Percentiles rank a stretch among this genome's conserved stretches.
phyloP scores from a whole-genome alignment of 352 stramenopile genomes.

The Peronospora destructor region DNA sequence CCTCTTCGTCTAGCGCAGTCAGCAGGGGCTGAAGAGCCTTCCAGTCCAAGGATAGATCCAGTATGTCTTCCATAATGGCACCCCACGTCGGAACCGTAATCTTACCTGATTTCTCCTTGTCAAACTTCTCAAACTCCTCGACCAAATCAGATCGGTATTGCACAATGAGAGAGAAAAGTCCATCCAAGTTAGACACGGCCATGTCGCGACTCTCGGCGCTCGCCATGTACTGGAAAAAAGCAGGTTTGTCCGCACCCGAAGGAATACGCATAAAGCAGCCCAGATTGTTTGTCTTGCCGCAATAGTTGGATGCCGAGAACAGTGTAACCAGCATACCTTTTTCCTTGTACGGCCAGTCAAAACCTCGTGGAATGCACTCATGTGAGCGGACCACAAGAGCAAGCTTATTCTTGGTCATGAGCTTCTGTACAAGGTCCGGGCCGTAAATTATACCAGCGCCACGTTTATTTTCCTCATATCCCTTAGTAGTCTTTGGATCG shows the following conservation, averaged over 20 bases:
- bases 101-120: conserved; percentile 34
- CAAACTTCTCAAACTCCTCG: conserved; percentile 53
- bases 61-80: conserved; percentile 65
- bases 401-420: conserved; percentile 82
- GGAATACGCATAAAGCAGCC: conserved; percentile 83
- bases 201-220: conserved; percentile 75
- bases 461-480: conserved; percentile 76
- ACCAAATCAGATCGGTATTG: conserved; percentile 60
- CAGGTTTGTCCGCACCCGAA: conserved; percentile 58
- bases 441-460: conserved; percentile 73
- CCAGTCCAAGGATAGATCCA: conserved; percentile 79
- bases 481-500: conserved; percentile 57
- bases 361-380: conserved; percentile 76
- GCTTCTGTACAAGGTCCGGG: conserved; percentile 75
- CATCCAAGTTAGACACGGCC: conserved; percentile 74
- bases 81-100: conserved; percentile 51
- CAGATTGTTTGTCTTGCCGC: conserved; percentile 77
- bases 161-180: conserved; percentile 80
- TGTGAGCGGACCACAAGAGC: conserved; percentile 78
- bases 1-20: conserved; percentile 59
- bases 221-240: conserved; percentile 86
- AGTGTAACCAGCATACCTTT: conserved; percentile 84
- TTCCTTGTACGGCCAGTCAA: conserved; percentile 72
- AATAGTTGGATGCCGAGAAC: conserved; percentile 86
- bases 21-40: conserved; percentile 65